Percentiles rank a stretch among this genome's conserved stretches.
phyloP scores from a whole-genome alignment of 2,329 filamentous ascomycete genomes.

The Trichoderma breve region DNA sequence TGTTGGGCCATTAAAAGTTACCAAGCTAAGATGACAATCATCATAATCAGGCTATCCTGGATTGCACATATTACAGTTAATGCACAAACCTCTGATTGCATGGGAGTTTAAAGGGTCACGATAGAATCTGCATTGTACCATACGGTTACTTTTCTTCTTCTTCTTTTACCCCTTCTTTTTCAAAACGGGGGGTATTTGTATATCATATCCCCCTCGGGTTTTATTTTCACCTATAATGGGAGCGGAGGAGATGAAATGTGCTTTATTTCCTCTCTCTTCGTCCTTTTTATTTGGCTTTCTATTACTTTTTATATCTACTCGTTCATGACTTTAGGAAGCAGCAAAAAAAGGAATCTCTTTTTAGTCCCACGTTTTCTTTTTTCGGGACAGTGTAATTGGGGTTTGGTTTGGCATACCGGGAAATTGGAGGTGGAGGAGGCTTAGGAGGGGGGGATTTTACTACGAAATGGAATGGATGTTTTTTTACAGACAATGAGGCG shows the following conservation, averaged over 20 bases:
- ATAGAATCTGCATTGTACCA: constrained; percentile 19
- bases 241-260: not conserved
- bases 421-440: not conserved
- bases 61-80: constrained; percentile 16
- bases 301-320: not conserved
- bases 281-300: not conserved
- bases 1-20: constrained; percentile 23
- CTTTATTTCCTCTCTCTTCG: not conserved
- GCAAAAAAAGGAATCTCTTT: not conserved
- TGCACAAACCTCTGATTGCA: constrained; percentile 12
- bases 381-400: not conserved
- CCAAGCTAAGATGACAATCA: not conserved
- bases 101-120: constrained; percentile 8
- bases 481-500: not conserved
- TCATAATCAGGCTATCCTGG: constrained; percentile 5
- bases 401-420: not conserved
- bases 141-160: constrained; percentile 19
- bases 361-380: not conserved
- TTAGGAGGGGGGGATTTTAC: not conserved
- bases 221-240: not conserved
- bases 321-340: not conserved
- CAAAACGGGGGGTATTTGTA: not conserved
- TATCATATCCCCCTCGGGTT: not conserved
- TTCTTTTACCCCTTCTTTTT: constrained; percentile 18
- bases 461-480: not conserved